These are phyloP conservation scores for Neurospora africana DNA, from an alignment of 495 filamentous ascomycete species.

Conservation along the genomic window DNA sequence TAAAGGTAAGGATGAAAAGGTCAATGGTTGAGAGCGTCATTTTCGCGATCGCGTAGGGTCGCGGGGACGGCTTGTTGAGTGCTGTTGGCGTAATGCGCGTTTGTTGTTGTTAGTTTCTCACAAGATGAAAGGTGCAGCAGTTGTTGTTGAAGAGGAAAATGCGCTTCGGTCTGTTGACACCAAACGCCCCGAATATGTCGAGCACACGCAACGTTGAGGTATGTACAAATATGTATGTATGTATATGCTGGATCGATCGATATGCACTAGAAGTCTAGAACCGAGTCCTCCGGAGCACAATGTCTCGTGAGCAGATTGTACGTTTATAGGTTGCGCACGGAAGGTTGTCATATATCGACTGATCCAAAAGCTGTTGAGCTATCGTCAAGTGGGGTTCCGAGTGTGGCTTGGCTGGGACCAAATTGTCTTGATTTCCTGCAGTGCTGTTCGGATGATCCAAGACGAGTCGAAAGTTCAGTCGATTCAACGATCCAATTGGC, in stretches of 20 bases:
- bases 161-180: background rate
- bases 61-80: background rate
- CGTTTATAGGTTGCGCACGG: background rate
- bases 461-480: background rate
- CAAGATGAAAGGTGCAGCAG: background rate
- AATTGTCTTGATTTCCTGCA: background rate
- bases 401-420: background rate
- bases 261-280: background rate
- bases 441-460: background rate
- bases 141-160: background rate
- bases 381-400: background rate
- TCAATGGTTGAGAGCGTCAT: slow-evolving; percentile 30
- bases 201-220: background rate
- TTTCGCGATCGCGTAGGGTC: background rate
- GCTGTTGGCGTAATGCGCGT: background rate
- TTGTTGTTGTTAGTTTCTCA: background rate
- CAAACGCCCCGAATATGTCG: background rate
- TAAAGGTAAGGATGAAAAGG: slow-evolving; percentile 78
- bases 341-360: background rate
- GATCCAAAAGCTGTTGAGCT: background rate
- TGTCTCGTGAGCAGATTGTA: background rate
- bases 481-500: background rate
- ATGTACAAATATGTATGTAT: background rate
- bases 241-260: background rate
- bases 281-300: background rate